These are phyloP conservation scores for Trichosporon sp. DNA, from an alignment of 1,284 basidiomycete species.

Conservation along the genomic window DNA sequence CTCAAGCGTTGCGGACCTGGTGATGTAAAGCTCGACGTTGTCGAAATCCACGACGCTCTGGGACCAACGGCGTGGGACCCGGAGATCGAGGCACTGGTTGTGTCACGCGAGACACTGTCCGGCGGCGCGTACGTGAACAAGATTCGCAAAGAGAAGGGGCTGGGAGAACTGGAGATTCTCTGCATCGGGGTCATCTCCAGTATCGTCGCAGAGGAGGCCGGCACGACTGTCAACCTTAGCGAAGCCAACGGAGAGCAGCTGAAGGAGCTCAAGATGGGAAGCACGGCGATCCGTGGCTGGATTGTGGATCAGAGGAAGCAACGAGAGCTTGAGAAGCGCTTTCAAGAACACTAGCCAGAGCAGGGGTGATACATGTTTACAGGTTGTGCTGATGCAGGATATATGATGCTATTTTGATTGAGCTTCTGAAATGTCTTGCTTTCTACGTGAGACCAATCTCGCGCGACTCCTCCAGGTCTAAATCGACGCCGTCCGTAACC, in stretches of 20 bases:
- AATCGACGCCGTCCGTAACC: constrained; percentile 18
- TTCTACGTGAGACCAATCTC: constrained; percentile 16
- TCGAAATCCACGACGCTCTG: constrained; percentile 71
- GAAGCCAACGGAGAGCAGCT: constrained; percentile 58
- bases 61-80: constrained; percentile 81
- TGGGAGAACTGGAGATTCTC: constrained; percentile 63
- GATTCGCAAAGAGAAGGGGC: constrained; percentile 27
- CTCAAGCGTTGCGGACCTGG: constrained; percentile 42
- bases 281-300: constrained; percentile 81
- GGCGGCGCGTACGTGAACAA: constrained; percentile 57
- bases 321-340: neutral
- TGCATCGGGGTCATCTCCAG: constrained; percentile 82
- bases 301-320: constrained; percentile 45
- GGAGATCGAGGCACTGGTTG: constrained; percentile 76
- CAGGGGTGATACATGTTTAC: constrained; percentile 10
- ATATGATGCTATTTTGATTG: neutral
- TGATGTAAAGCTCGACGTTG: constrained; percentile 50
- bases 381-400: constrained; percentile 16
- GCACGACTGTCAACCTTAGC: constrained; percentile 23
- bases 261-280: constrained; percentile 77
- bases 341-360: constrained; percentile 1
- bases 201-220: constrained; percentile 29
- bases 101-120: constrained; percentile 73
- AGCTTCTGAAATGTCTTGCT: too few species aligned
- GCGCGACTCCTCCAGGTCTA: constrained; percentile 26